phyloP scores from a whole-genome alignment of 2,329 filamentous ascomycete species.

The Botrytis cinerea region DNA sequence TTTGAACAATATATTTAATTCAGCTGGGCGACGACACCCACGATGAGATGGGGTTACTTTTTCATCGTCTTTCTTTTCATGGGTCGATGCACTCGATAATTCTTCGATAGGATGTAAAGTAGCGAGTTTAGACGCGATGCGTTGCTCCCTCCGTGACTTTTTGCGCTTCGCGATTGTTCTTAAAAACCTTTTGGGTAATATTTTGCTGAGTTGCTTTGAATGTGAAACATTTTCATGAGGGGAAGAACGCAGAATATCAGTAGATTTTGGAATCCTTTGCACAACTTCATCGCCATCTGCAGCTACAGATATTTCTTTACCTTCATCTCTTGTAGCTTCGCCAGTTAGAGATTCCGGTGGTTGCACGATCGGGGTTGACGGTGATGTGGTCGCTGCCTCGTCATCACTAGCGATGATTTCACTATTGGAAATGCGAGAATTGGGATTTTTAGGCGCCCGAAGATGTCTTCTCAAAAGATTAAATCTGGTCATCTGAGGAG shows the following conservation, averaged over 20 bases:
- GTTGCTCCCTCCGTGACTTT: neutral
- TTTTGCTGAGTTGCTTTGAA: neutral
- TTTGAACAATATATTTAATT: neutral
- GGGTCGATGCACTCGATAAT: neutral
- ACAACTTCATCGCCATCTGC: neutral
- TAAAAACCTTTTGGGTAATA: conserved; percentile 1
- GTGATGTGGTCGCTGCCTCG: neutral
- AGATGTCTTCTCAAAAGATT: neutral
- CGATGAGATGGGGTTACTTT: too few relatives aligned
- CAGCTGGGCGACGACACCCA: neutral
- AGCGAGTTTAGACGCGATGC: neutral
- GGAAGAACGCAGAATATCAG: too few relatives aligned
- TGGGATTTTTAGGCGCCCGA: neutral
- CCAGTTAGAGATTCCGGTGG: neutral
- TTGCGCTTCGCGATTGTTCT: conserved; percentile 1
- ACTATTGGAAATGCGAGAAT: neutral
- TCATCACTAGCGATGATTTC: neutral
- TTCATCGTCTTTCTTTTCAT: neutral
- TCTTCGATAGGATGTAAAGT: neutral
- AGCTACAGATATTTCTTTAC: neutral
- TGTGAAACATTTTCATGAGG: neutral
- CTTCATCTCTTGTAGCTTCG: neutral
- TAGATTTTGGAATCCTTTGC: neutral
- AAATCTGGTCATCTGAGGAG: conserved; percentile 9
- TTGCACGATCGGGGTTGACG: neutral